Evolutionary conservation across 805 yeast genomes (phyloP), one percentile per base, ranked within the genome.

Genomic region (Saturnispora saitoi): DNA sequence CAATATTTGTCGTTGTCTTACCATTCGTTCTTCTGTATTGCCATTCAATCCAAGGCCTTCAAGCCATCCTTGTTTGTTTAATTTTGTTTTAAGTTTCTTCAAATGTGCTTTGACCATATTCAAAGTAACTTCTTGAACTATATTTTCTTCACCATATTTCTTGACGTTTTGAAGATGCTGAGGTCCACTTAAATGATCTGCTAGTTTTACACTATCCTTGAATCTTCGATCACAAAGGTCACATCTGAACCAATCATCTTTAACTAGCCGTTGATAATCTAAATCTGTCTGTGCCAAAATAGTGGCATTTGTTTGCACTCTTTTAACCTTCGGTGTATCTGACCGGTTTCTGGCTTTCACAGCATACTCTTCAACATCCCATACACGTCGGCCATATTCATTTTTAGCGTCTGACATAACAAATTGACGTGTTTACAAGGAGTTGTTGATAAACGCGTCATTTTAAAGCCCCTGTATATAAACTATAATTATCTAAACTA

Each of bases 101-200:
- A 52, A 32, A 40, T 47, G 45, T 17, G 60, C 60, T 42, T 66
- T 66, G 24, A 81, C 81, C 41, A 77, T 76, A 11, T 72, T 75
- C 6, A 76, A 53, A 0, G 78, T 70, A 1, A 81, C 72, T 3
- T 65, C 65, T 37, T 67, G 71, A 29, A 64, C 63, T 4, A 49
- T 43, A 32, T 52, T 49, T 9, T 47, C 43, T 4, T 55, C 57
- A 2, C 47, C 50, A 4, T 48, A 49, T 38, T 64, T 56, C 1
- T 64, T 74, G 49, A 73, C 70, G 49, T 69, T 72, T 4, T 66
- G 61, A 36, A 73, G 58, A 64, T 85, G 98, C 51, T 75, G 81
- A 32, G 80, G 80, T 32, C 88, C 79, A 59, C 86, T 88, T 59
- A 87, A 69, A 67, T 93, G 98, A 60, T 90, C 95, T 3, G 87